Evolutionary conservation across 1,139 yeast species (phyloP), one percentile per base, ranked within the genome.

Genomic region (Trichomonascaceae sp.): DNA sequence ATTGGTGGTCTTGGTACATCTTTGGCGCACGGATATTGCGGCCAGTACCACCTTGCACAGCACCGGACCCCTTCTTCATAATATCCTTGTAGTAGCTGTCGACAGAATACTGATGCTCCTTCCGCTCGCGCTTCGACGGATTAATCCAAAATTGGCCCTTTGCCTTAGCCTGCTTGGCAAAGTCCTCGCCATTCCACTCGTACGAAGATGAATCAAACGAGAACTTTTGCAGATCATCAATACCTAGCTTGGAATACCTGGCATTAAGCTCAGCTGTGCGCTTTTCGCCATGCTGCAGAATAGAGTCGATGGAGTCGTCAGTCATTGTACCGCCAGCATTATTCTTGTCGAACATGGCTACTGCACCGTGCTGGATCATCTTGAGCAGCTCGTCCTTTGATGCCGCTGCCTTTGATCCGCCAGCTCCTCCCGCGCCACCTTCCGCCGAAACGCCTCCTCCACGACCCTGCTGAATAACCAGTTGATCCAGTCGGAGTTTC

Each of bases 351-450:
- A 89, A 80, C 4, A 89, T 89, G 35, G 77, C 75, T 46, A 79
- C 76, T 1, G 97, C 98, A 43, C 98, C 97, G 54, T 81, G 95
- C 56, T 89, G 97, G 57, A 89, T 89, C 98, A 89, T 89, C 29
- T 82, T 80, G 26, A 89, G 64, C 46, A 89, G 69, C 45, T 89
- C 97, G 48, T 85, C 97, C 53, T 84, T 82, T 6, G 75, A 63
- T 13, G 69, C 66, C 5, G 51, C 39, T 4, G 52, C 45, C 34
- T 48, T 49, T 38, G 51, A 50, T 42, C 66, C 71, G 13, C 73
- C n/a, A n/a, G n/a, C n/a, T n/a, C n/a, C n/a, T n/a, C n/a, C n/a
- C n/a, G n/a, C n/a, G 49, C 52, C 14, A 62, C 55, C 20, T 44
- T 44, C 9, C 34, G 35, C 16, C 64, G n/a, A n/a, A n/a, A n/a